Percentiles rank a stretch among this genome's conserved stretches.
Evolutionary conservation across 2,329 filamentous ascomycete genomes (phyloP).

Genomic region (Capronia epimyces): DNA sequence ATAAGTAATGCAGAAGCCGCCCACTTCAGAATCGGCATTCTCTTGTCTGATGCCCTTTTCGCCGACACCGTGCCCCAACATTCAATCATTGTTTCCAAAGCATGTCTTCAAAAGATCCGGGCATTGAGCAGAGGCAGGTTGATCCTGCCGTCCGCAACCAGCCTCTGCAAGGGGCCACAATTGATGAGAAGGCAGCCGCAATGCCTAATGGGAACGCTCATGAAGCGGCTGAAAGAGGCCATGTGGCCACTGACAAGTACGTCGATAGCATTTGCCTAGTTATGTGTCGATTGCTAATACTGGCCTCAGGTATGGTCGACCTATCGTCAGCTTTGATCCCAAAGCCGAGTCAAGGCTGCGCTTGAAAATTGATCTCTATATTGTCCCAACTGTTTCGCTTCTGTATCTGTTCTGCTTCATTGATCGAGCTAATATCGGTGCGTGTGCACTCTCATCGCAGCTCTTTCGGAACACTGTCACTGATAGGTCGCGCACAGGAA

Average conservation of each 20-base stretch:
- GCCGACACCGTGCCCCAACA: background rate
- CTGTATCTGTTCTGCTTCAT: slow-evolving; percentile 71
- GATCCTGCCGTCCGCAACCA: slow-evolving; percentile 10
- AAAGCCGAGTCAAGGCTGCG: slow-evolving; percentile 55
- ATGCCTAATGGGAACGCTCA: slow-evolving; percentile 14
- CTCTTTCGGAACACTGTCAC: slow-evolving; percentile 28
- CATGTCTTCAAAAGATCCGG: slow-evolving; percentile 17
- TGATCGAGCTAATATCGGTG: slow-evolving; percentile 64
- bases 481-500: slow-evolving; percentile 44
- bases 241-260: slow-evolving; percentile 47
- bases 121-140: slow-evolving; percentile 13
- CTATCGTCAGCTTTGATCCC: slow-evolving; percentile 52
- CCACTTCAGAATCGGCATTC: background rate
- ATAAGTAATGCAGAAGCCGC: background rate
- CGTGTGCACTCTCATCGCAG: background rate
- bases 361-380: slow-evolving; percentile 59
- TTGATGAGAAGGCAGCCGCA: slow-evolving; percentile 35
- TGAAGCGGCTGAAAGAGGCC: slow-evolving; percentile 36
- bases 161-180: slow-evolving; percentile 16
- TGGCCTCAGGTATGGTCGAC: slow-evolving; percentile 43
- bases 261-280: slow-evolving; percentile 8
- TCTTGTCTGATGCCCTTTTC: background rate
- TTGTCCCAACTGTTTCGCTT: slow-evolving; percentile 60
- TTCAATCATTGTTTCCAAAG: background rate
- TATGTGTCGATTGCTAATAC: background rate